Evolutionary conservation across 2,329 filamentous ascomycete species (phyloP).

Genomic region (Calycina herbarum): DNA sequence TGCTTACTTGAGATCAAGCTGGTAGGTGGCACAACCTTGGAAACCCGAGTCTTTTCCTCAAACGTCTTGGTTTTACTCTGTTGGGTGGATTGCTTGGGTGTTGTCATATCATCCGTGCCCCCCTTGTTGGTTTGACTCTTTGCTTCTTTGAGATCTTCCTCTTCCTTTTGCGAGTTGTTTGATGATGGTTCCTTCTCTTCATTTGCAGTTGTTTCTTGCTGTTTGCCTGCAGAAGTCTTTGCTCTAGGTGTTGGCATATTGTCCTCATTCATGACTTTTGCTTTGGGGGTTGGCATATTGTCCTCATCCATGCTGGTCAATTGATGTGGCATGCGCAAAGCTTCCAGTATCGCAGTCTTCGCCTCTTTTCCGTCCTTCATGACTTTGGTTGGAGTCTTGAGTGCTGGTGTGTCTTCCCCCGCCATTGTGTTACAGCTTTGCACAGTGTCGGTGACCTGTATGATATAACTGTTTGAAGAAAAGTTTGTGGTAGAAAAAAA

Average conservation of each 20-base stretch:
- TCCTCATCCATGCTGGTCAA: neutral
- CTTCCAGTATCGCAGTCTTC: neutral
- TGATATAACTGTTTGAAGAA: neutral
- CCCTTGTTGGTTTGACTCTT: neutral
- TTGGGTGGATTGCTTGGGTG: neutral
- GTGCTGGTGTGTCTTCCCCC: neutral
- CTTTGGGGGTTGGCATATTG: neutral
- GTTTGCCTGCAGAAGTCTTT: too few species aligned
- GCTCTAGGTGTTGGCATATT: neutral
- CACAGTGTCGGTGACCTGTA: neutral
- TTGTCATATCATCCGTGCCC: neutral
- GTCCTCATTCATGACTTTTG: neutral
- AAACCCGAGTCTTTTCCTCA: neutral
- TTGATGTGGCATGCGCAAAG: neutral
- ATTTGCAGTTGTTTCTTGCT: neutral
- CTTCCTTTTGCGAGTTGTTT: neutral
- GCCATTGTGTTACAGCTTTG: neutral
- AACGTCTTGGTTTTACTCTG: neutral
- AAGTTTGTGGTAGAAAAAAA: neutral
- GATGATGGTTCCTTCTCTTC: neutral
- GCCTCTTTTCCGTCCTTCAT: neutral
- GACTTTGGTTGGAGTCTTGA: neutral
- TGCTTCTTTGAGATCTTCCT: neutral
- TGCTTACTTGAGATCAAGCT: neutral
- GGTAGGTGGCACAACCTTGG: slow-evolving; percentile 1